Conservation (phyloP, 2,329 filamentous ascomycete genomes). For the Cladosporium oxysporum region DNA sequence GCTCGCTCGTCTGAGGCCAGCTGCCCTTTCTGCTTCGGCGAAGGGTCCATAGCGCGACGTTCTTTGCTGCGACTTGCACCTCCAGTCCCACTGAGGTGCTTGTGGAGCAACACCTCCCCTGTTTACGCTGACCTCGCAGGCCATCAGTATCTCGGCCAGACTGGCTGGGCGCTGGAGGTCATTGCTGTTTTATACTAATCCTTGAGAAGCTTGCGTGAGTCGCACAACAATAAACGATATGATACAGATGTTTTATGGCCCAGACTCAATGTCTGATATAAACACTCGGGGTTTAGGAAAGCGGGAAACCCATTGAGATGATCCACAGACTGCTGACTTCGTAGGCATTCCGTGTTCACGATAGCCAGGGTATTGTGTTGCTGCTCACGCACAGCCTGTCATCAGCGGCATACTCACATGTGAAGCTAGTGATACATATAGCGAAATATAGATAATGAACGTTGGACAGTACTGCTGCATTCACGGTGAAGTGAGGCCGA, state of each 20-base stretch:
- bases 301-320: background rate
- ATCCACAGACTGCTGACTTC: background rate
- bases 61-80: background rate
- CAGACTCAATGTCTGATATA: too few species aligned
- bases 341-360: background rate
- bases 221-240: background rate
- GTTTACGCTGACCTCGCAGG: background rate
- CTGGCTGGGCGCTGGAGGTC: constrained; percentile 7
- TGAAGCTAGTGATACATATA: background rate
- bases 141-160: constrained; percentile 7
- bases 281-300: background rate
- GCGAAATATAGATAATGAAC: background rate
- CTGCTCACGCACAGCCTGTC: background rate
- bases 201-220: too few species aligned
- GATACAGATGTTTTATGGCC: background rate
- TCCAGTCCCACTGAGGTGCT: background rate
- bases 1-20: background rate
- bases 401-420: background rate
- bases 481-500: background rate
- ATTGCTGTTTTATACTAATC: background rate
- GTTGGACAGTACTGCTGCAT: background rate
- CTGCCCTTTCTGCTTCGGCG: background rate
- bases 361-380: background rate
- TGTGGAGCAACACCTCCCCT: background rate
- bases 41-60: background rate